Evolutionary conservation across 2,329 filamentous ascomycete species (phyloP).

Genomic region (Claviceps fusiformis): DNA sequence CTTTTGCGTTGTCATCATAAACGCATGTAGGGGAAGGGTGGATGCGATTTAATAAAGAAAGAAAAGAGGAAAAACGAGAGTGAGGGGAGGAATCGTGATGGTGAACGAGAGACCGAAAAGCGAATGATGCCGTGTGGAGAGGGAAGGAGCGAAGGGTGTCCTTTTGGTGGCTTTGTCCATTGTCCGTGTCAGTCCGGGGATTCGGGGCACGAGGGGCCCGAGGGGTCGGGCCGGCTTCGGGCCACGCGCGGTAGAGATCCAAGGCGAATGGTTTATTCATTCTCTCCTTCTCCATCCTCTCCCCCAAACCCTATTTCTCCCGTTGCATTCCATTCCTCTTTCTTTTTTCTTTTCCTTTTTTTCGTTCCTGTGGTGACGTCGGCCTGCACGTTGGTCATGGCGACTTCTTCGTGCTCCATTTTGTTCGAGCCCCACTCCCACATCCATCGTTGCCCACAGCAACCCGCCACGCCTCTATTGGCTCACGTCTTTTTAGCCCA

Average conservation of each 20-base stretch:
- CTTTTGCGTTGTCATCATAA: constrained; percentile 18
- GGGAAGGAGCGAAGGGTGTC: not conserved
- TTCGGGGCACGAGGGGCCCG: not conserved
- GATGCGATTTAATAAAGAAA: too few species aligned
- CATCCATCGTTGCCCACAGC: constrained; percentile 17
- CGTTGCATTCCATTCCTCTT: not conserved
- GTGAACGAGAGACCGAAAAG: not conserved
- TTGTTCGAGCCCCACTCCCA: not conserved
- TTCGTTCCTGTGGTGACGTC: not conserved
- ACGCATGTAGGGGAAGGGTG: constrained; percentile 14
- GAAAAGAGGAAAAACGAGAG: not conserved
- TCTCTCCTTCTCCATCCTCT: not conserved
- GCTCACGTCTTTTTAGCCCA: constrained; percentile 10
- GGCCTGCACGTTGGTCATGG: not conserved
- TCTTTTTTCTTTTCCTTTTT: too few species aligned
- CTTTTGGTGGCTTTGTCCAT: too few species aligned
- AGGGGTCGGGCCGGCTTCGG: not conserved
- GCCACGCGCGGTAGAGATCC: not conserved
- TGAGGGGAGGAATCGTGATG: not conserved
- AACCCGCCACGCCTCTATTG: constrained; percentile 19
- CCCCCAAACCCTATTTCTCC: too few species aligned
- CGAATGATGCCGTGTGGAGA: not conserved
- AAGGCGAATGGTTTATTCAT: not conserved
- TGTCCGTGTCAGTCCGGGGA: not conserved
- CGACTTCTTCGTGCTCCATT: not conserved